These are phyloP conservation scores for Cercospora berteroae DNA, from an alignment of 2,329 filamentous ascomycete species.

Conservation along the genomic window DNA sequence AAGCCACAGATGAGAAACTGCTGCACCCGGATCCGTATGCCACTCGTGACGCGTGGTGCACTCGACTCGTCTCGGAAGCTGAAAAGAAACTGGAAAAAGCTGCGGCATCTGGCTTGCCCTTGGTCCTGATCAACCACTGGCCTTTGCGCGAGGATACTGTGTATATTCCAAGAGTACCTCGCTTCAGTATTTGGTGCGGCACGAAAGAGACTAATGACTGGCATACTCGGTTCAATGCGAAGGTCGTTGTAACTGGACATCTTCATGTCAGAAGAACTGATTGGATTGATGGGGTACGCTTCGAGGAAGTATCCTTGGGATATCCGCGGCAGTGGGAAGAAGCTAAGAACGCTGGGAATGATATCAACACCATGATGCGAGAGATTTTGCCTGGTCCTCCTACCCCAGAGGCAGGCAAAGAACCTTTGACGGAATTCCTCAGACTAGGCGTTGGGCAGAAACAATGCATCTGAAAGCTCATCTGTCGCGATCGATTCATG, in stretches of 20 bases:
- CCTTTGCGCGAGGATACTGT: constrained; percentile 47
- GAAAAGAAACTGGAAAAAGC: constrained; percentile 43
- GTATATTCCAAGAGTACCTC: constrained; percentile 43
- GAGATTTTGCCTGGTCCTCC: constrained; percentile 47
- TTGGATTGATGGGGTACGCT: constrained; percentile 48
- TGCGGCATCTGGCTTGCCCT: constrained; percentile 32
- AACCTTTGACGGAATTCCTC: constrained; percentile 30
- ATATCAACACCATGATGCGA: constrained; percentile 47
- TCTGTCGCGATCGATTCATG: neutral
- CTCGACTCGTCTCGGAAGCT: constrained; percentile 42
- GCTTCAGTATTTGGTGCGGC: constrained; percentile 50
- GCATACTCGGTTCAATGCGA: constrained; percentile 48
- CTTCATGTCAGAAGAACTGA: constrained; percentile 49
- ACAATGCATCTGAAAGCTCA: constrained; percentile 2
- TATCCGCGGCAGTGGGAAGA: constrained; percentile 50
- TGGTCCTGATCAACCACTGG: constrained; percentile 50
- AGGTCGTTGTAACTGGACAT: constrained; percentile 49
- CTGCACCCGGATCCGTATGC: constrained; percentile 48
- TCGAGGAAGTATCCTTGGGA: constrained; percentile 49
- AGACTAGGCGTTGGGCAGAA: constrained; percentile 19
- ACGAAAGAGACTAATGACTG: constrained; percentile 49
- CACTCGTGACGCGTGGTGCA: constrained; percentile 48
- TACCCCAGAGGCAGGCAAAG: constrained; percentile 33
- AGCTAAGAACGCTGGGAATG: constrained; percentile 43
- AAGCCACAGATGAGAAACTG: constrained; percentile 48